Conservation (phyloP, 371 early-diverging fungal species). For the Rhizopus delemar region DNA sequence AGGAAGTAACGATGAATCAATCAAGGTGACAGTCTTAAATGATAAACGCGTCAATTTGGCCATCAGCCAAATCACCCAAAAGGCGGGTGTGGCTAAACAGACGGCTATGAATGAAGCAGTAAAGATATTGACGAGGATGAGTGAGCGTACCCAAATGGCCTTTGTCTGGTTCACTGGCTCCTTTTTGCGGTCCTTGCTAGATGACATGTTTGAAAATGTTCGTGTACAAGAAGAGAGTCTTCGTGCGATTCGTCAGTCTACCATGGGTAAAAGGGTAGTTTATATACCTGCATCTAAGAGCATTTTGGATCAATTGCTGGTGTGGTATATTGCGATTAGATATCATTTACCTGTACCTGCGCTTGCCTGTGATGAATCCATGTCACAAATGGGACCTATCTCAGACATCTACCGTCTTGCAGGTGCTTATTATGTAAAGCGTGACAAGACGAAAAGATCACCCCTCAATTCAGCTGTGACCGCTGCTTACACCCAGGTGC, state of each 20-base stretch:
- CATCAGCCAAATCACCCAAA: conserved; percentile 47
- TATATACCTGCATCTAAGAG: conserved; percentile 50
- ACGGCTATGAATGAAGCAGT: conserved; percentile 52
- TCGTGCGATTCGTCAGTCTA: conserved; percentile 39
- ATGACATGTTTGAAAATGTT: conserved; percentile 50
- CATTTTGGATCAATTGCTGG: conserved; percentile 43
- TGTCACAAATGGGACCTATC: conserved; percentile 47
- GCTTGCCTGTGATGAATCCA: conserved; percentile 49
- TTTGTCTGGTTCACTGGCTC: conserved; percentile 55
- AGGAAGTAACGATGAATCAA: conserved; percentile 50
- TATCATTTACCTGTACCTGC: conserved; percentile 54
- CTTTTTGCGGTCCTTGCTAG: conserved; percentile 39
- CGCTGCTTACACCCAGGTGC: conserved; percentile 50
- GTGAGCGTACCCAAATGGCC: conserved; percentile 52
- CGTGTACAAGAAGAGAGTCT: conserved; percentile 43
- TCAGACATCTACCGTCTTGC: conserved; percentile 52
- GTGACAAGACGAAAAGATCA: conserved; percentile 42
- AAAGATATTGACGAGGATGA: conserved; percentile 48
- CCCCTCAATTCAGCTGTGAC: conserved; percentile 52
- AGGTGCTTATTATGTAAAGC: conserved; percentile 50
- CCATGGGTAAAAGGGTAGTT: conserved; percentile 48
- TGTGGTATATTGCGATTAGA: conserved; percentile 54
- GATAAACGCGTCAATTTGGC: conserved; percentile 50
- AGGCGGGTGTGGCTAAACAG: conserved; percentile 51
- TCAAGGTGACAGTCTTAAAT: conserved; percentile 49